A percentile compares a stretch with the other conserved stretches of the same genome.
Conservation (phyloP, 768 basidiomycete species). For the Phaeotremella skinneri region DNA sequence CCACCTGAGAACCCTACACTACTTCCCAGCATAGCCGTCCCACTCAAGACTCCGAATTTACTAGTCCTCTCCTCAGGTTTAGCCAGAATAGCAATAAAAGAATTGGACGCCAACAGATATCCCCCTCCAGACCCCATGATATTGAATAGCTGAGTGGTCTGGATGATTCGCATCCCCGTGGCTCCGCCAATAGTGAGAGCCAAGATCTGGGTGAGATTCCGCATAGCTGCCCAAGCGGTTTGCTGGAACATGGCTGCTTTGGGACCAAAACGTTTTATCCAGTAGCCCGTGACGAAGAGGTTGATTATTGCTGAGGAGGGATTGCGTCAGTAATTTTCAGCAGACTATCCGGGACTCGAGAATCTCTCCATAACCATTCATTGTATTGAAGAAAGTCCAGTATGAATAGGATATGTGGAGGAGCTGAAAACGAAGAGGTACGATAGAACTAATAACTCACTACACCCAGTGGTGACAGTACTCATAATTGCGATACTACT, state of each 20-base stretch:
- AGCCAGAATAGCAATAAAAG: slow-evolving; percentile 37
- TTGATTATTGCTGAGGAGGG: slow-evolving; percentile 38
- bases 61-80: slow-evolving; percentile 42
- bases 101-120: slow-evolving; percentile 48
- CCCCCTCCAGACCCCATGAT: slow-evolving; percentile 48
- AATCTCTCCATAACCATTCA: not conserved
- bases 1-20: slow-evolving; percentile 35
- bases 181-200: slow-evolving; percentile 35
- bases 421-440: not conserved
- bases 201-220: slow-evolving; percentile 44
- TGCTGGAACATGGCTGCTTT: slow-evolving; percentile 45
- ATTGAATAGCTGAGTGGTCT: slow-evolving; percentile 47
- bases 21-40: slow-evolving; percentile 38
- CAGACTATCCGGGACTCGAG: not conserved
- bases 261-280: slow-evolving; percentile 38
- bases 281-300: slow-evolving; percentile 44
- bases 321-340: not conserved
- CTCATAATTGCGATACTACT: slow-evolving; percentile 38
- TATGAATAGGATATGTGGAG: not conserved
- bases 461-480: slow-evolving; percentile 29
- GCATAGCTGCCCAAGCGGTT: slow-evolving; percentile 38
- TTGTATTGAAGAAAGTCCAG: not conserved
- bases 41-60: slow-evolving; percentile 43
- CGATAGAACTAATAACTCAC: slow-evolving; percentile 12
- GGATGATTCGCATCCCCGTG: slow-evolving; percentile 36